Percentiles rank a stretch among this genome's conserved stretches.
These are phyloP conservation scores for Plasmodium blacklocki DNA, from an alignment of 169 alveolate species.

Conservation along the genomic window DNA sequence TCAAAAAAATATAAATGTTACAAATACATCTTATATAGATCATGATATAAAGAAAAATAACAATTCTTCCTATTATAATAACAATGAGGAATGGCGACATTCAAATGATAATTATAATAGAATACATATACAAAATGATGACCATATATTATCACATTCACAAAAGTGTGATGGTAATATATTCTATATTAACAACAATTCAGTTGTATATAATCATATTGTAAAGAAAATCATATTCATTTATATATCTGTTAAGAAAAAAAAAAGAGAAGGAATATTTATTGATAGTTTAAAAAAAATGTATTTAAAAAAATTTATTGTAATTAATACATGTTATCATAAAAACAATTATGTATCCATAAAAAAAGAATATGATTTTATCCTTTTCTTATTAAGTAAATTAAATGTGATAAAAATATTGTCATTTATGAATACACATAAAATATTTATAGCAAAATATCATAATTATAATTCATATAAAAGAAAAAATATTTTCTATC, in stretches of 20 bases:
- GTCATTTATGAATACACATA: slow-evolving; percentile 61
- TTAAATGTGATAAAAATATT: slow-evolving; percentile 64
- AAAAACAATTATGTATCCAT: slow-evolving; percentile 22
- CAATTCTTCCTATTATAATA: background rate
- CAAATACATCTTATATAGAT: background rate
- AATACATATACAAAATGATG: background rate
- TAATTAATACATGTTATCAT: background rate
- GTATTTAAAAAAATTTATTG: slow-evolving; percentile 35
- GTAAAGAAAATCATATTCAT: slow-evolving; percentile 47
- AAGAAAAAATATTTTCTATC: slow-evolving; percentile 51
- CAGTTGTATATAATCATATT: slow-evolving; percentile 9
- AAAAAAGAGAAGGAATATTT: slow-evolving; percentile 58
- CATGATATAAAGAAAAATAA: background rate
- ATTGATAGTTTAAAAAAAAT: slow-evolving; percentile 72
- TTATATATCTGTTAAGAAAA: slow-evolving; percentile 38
- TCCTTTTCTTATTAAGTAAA: slow-evolving; percentile 50
- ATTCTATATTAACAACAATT: slow-evolving; percentile 2
- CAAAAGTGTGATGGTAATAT: background rate
- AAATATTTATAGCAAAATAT: slow-evolving; percentile 51
- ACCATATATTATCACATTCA: background rate
- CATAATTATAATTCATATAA: slow-evolving; percentile 42
- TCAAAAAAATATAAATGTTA: background rate
- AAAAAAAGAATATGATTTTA: slow-evolving; percentile 69
- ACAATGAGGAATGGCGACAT: background rate
- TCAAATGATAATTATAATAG: background rate